Conservation (phyloP, 495 filamentous ascomycete genomes). For the Penicillium verhagenii region DNA sequence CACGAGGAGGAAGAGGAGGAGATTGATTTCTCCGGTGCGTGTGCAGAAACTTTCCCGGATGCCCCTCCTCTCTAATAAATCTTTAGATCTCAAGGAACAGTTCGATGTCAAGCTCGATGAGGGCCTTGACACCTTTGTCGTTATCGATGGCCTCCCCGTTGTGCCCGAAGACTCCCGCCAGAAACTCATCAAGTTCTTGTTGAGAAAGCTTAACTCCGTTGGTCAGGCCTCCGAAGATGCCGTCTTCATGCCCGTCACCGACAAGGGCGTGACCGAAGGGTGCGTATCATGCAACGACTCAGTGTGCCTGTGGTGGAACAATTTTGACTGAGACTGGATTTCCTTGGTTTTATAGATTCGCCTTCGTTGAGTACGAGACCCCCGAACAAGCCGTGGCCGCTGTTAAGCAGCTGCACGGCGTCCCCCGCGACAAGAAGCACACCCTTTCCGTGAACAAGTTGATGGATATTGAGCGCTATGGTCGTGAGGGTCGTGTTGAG, state of each 20-base stretch:
- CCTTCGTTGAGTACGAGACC: slow-evolving; percentile 95
- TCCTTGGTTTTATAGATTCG: slow-evolving; percentile 58
- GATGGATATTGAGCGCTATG: slow-evolving; percentile 95
- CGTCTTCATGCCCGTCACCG: slow-evolving; percentile 88
- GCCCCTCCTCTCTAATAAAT: slow-evolving; percentile 32
- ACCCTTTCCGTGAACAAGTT: slow-evolving; percentile 94
- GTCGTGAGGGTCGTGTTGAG: slow-evolving; percentile 86
- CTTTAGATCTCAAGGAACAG: slow-evolving; percentile 77
- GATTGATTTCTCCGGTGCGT: slow-evolving; percentile 80
- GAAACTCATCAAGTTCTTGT: slow-evolving; percentile 90
- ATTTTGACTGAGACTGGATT: slow-evolving; percentile 13
- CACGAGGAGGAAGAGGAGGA: slow-evolving; percentile 87
- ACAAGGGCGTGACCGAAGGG: slow-evolving; percentile 79
- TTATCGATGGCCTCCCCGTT: slow-evolving; percentile 87
- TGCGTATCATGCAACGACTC: slow-evolving; percentile 40
- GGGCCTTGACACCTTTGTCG: slow-evolving; percentile 91
- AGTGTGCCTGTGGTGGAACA: slow-evolving; percentile 2
- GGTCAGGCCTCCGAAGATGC: slow-evolving; percentile 82
- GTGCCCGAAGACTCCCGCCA: slow-evolving; percentile 80
- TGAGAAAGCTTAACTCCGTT: slow-evolving; percentile 82
- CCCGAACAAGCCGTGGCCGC: slow-evolving; percentile 85
- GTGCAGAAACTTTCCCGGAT: slow-evolving; percentile 17
- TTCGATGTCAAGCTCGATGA: slow-evolving; percentile 95
- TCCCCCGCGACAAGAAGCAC: slow-evolving; percentile 91
- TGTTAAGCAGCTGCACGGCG: slow-evolving; percentile 77